These are phyloP conservation scores for Alternaria hordeiaustralica DNA, from an alignment of 2,329 filamentous ascomycete genomes.

Conservation along the genomic window DNA sequence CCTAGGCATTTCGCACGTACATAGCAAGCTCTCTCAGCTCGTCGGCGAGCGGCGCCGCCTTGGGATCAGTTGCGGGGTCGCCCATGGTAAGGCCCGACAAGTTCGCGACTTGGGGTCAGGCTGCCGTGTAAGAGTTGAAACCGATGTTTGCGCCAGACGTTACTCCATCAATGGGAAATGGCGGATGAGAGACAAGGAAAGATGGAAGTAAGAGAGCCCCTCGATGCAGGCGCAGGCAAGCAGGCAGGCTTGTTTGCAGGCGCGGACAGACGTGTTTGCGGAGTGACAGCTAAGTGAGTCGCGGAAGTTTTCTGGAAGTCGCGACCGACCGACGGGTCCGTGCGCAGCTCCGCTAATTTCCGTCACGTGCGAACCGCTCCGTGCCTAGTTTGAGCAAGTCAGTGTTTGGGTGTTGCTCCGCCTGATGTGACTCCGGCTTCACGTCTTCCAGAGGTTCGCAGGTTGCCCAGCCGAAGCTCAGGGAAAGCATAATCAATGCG, in stretches of 20 bases:
- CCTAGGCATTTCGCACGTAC: constrained; percentile 20
- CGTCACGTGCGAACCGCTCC: constrained; percentile 6
- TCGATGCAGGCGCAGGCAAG: constrained; percentile 8
- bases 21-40: constrained; percentile 43
- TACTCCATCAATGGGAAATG: constrained; percentile 32
- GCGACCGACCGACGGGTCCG: constrained; percentile 23
- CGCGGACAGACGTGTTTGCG: constrained; percentile 19
- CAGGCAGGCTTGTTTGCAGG: constrained; percentile 8
- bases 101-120: constrained; percentile 27
- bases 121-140: constrained; percentile 26
- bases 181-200: not conserved
- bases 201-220: not conserved
- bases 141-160: constrained; percentile 12
- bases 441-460: not conserved
- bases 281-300: constrained; percentile 17
- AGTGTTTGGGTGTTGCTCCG: not conserved
- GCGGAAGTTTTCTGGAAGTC: constrained; percentile 22
- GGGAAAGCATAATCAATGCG: not conserved
- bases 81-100: constrained; percentile 36
- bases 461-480: not conserved
- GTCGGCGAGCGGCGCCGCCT: constrained; percentile 42
- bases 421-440: not conserved
- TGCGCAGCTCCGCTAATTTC: constrained; percentile 4
- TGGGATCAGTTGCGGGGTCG: constrained; percentile 34
- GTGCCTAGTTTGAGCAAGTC: not conserved